Evolutionary conservation across 106 monocot genomes (phyloP).

Genomic region (Gastrodia elata): DNA sequence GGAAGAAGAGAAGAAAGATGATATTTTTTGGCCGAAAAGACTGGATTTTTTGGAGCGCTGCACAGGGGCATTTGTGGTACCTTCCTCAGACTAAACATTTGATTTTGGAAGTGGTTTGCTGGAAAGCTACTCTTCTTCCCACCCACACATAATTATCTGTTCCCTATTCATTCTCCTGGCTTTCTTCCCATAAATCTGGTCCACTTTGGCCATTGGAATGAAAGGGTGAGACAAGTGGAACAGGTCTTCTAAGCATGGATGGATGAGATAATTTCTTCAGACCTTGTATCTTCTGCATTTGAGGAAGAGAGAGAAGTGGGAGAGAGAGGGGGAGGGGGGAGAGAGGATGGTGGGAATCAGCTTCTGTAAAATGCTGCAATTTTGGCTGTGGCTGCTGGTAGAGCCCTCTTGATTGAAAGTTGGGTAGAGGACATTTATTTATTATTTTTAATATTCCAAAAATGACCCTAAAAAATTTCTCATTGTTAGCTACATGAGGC

Average conservation of each 20-base stretch:
- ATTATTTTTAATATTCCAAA: not conserved
- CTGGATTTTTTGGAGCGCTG: constrained; percentile 4
- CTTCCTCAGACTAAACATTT: not conserved
- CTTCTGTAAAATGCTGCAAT: not conserved
- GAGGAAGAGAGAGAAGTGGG: not conserved
- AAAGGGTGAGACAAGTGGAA: constrained; percentile 1
- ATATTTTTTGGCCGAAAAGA: constrained; percentile 7
- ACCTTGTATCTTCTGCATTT: not conserved
- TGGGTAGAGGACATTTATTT: not conserved
- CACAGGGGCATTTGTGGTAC: constrained; percentile 22
- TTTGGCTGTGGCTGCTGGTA: not conserved
- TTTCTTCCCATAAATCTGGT: constrained; percentile 4
- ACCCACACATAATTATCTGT: not conserved
- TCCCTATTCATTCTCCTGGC: not conserved
- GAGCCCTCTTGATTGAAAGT: not conserved
- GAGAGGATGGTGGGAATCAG: not conserved
- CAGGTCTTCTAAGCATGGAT: not conserved
- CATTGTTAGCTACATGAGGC: not conserved
- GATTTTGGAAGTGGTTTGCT: not conserved
- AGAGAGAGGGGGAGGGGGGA: constrained; percentile 5
- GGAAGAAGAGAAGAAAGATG: not conserved
- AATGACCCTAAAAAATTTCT: not conserved
- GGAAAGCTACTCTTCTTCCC: constrained; percentile 3
- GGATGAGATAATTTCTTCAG: not conserved
- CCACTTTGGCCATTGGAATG: constrained; percentile 11